Evolutionary conservation across 768 basidiomycete species (phyloP), one percentile per base, ranked within the genome.

Genomic region (Amyloporia xantha): DNA sequence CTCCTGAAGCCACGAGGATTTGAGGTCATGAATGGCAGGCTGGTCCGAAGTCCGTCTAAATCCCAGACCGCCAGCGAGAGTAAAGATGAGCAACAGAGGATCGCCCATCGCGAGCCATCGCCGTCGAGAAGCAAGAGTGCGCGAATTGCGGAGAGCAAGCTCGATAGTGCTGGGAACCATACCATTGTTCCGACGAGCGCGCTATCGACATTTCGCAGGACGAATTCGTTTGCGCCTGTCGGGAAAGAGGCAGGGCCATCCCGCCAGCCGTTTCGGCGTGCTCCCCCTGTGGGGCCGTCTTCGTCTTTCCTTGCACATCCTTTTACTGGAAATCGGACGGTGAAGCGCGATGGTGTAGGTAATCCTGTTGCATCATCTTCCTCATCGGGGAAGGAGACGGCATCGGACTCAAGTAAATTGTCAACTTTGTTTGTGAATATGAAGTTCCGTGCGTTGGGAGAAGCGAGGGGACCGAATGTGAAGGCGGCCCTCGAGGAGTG

Each of bases 1-100:
- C 77, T 90, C 21, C 74, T 90, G 24, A 74, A 77, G 48, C 69
- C 76, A 23, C 76, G 86, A 7, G 87, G 86, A 9, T 86, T 82
- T 62, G 75, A 80, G 53, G 64, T 86, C 47, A 65, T 74, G 17
- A 71, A 70, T 19, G 78, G 81, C 7, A 73, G 77, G 54, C 73
- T 89, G 42, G 61, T 84, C 5, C 75, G 78, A 20, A 84, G 79
- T 51, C 82, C 83, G 1, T 72, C 75, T 3, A 83, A 81, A 48
- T 65, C 67, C 1, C 50, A 62, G 58, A 48, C 59, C 52, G 10
- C 52, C 38, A 10, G 42, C 47, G 2, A 42, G 47, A 44, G 15
- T 33, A 19, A 51, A 35, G 24, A 25, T 20, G 19, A 38, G 50
- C 25, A 23, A 15, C 30, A 15, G 7, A 33, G 9, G 30, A 15